These are phyloP conservation scores for Hyaloperonospora brassicae DNA, from an alignment of 352 stramenopile genomes.

Conservation along the genomic window DNA sequence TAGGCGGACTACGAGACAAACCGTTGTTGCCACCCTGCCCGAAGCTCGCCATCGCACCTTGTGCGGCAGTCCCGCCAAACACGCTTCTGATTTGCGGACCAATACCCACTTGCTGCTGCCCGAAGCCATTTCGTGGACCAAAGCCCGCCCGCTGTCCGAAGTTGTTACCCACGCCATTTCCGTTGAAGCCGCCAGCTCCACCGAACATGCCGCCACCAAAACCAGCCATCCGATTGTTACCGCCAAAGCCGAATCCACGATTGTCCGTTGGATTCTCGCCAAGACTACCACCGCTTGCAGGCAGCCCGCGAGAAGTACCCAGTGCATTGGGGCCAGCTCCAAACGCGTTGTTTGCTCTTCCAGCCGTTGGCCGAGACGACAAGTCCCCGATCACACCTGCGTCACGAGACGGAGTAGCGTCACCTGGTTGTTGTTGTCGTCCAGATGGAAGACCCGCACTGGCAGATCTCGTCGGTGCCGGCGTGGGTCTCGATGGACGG, in stretches of 20 bases:
- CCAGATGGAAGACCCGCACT: not conserved
- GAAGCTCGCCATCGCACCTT: slow-evolving; percentile 10
- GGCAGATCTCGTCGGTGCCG: slow-evolving; percentile 12
- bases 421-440: slow-evolving; percentile 6
- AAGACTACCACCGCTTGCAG: slow-evolving; percentile 1
- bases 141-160: slow-evolving; percentile 3
- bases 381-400: not conserved
- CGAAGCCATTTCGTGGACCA: slow-evolving; percentile 4
- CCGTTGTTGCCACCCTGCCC: slow-evolving; percentile 9
- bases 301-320: slow-evolving; percentile 3
- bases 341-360: slow-evolving; percentile 3
- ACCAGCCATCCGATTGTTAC: slow-evolving; percentile 9
- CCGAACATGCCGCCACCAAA: slow-evolving; percentile 9
- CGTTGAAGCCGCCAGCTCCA: slow-evolving; percentile 2
- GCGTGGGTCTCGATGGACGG: slow-evolving; percentile 11
- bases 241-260: slow-evolving; percentile 5
- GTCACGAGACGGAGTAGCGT: slow-evolving; percentile 1
- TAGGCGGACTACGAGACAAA: slow-evolving; percentile 1
- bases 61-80: slow-evolving; percentile 6
- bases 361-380: not conserved
- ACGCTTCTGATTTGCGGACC: slow-evolving; percentile 8
- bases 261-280: slow-evolving; percentile 5
- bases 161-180: slow-evolving; percentile 4
- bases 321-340: slow-evolving; percentile 3
- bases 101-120: slow-evolving; percentile 10